Conservation (phyloP, 805 yeast genomes). For the Phaffomyces thermotolerans region DNA sequence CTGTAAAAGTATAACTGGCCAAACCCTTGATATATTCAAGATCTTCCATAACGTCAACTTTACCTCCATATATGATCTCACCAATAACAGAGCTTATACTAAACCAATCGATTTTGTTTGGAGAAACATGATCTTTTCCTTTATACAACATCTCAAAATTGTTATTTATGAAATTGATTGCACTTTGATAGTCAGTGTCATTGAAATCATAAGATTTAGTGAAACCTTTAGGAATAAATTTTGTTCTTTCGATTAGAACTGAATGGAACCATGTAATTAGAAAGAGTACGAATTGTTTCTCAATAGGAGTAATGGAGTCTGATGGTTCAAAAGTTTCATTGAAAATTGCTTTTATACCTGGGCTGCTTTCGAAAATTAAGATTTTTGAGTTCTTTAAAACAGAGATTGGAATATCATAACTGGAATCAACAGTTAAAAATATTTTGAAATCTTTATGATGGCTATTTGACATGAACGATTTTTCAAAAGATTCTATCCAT, state of each 20-base stretch:
- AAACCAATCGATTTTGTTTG: slow-evolving; percentile 45
- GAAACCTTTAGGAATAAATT: slow-evolving; percentile 61
- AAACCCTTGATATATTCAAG: slow-evolving; percentile 27
- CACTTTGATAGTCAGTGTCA: slow-evolving; percentile 60
- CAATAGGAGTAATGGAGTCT: slow-evolving; percentile 30
- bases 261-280: slow-evolving; percentile 68
- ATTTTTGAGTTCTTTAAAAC: slow-evolving; percentile 49
- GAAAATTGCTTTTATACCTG: slow-evolving; percentile 49
- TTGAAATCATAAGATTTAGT: slow-evolving; percentile 56
- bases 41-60: slow-evolving; percentile 40
- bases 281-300: slow-evolving; percentile 41
- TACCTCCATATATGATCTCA: slow-evolving; percentile 59
- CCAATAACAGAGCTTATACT: slow-evolving; percentile 43
- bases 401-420: slow-evolving; percentile 44
- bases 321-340: slow-evolving; percentile 14
- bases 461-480: slow-evolving; percentile 29
- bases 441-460: slow-evolving; percentile 39
- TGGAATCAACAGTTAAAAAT: slow-evolving; percentile 56
- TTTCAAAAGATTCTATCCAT: slow-evolving; percentile 55
- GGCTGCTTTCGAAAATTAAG: slow-evolving; percentile 53
- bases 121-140: slow-evolving; percentile 31
- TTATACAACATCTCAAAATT: slow-evolving; percentile 28
- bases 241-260: slow-evolving; percentile 47
- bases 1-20: slow-evolving; percentile 32
- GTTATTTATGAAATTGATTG: slow-evolving; percentile 35